Base-by-base conservation (phyloP, 2,329 filamentous ascomycete species). In the Ceratocystis cubensis region DNA sequence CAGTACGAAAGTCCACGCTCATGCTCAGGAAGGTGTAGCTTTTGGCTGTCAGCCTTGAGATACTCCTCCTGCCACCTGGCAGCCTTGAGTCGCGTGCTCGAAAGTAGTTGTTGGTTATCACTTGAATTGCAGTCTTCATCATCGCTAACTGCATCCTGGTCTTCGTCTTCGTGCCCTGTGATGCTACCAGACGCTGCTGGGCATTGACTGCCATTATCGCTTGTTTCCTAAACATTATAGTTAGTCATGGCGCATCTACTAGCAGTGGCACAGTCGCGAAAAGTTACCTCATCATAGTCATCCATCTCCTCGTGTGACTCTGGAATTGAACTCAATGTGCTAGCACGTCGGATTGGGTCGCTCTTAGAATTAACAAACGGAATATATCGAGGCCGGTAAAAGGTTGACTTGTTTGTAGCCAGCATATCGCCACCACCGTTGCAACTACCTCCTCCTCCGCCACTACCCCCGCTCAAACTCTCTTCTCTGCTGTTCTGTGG, bases 1-100 rank as follows among this genome's bases (percentile, higher is more conserved):
- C 66, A 68, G 64, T 68, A 68, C 25, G 66, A 68, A 20, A 68
- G 61, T 1, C 66, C 66, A 8, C 66, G 64, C 41, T 68, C 66
- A 37, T 68, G 64, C 20, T 68, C 64, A 5, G 66, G 64, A 46
- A 68, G 50, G 8, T 30, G 28, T 4, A 66, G n/a, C 28, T 63
- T 65, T 28, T 22, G 50, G 10, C n/a, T 30, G 41, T 66, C 44
- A 7, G 64, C 64, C 37, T 45, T 48, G 37, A 63, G 61, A 17
- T 66, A 68, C 15, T 65, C 66, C 17, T 61, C 45, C 33, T 66
- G 66, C 22, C 48, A 57, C 20, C 50, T 48, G 17, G 48, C 33
- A 50, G 20, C 37, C 41, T 30, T 48, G 30, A 25, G 62, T 5
- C 30, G 25, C 10, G 44, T 53, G 30, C 30, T 37, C 28, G 30